Conservation (phyloP, 768 basidiomycete genomes). For the Suillus ampliporus region DNA sequence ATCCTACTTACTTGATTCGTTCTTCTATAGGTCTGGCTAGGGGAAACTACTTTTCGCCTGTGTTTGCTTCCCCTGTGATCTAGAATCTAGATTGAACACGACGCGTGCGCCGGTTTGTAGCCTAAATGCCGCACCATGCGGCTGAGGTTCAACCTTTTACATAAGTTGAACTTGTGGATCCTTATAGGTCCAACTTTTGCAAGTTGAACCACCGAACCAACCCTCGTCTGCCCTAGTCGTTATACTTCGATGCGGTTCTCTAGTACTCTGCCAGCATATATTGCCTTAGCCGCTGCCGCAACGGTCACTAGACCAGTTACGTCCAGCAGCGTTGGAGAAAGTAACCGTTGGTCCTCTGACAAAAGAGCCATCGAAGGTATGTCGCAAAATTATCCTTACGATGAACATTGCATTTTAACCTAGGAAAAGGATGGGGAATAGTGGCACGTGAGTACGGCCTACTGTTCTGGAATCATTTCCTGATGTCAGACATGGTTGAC, state of each 20-base stretch:
- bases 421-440: slow-evolving; percentile 2
- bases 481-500: not conserved
- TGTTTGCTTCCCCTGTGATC: no score
- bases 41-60: no score
- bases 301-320: not conserved
- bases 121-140: not conserved
- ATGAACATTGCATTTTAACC: not conserved
- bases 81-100: no score
- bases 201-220: not conserved
- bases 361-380: not conserved
- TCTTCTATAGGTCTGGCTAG: no score
- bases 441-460: not conserved
- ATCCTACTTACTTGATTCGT: no score
- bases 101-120: no score
- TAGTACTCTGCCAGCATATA: not conserved
- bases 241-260: not conserved
- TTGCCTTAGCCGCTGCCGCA: not conserved
- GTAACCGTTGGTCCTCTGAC: no score
- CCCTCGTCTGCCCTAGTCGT: not conserved
- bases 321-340: no score
- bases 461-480: no score
- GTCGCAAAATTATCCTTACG: not conserved
- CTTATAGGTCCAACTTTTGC: not conserved
- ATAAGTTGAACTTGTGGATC: not conserved
- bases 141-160: no score